Base-by-base conservation (phyloP, 1,139 yeast species). In the Candida sanyaensis region DNA sequence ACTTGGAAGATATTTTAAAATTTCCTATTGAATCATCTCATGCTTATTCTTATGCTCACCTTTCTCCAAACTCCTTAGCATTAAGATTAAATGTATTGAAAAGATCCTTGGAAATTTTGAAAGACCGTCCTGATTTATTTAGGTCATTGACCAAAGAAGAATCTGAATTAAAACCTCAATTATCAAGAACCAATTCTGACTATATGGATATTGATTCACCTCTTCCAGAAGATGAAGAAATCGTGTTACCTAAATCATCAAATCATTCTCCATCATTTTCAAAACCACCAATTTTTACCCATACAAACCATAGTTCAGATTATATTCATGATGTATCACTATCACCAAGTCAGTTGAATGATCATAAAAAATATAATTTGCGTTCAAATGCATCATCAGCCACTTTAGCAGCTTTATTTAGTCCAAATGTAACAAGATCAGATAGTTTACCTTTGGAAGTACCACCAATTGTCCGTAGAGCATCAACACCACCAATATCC, bases 21-120 rank as follows among this genome's bases (percentile, higher is more conserved):
- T 87, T 86, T 60, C 90, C 96, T 5, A 81, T 84, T 21, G 93
- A 87, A 60, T 86, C 95, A 9, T 80, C 95, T 2, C 93, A 88
- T 61, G 87, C 96, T 2, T 89, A 87, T 60, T 88, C 96, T 0
- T 89, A 88, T 63, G 91, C 95, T 5, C 89, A 87, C 51, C 71
- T 88, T 48, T 85, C 95, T 4, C 93, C 91, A 21, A 86, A 87
- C 59, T 86, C 96, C 1, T 66, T 89, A 49, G 89, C 95, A 0
- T 80, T 88, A 46, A 71, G 96, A 48, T 69, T 89, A 51, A 84
- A 85, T 50, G 91, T 88, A 17, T 71, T 89, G 57, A 87, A 84
- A 58, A 70, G 96, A 53, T 86, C 95, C 6, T 67, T 89, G 44
- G 90, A 88, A 61, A 86, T 88, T 42, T 65, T 87, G 40, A 67